These are phyloP conservation scores for Rhizopus delemar DNA, from an alignment of 371 early-diverging fungal species.

Conservation along the genomic window DNA sequence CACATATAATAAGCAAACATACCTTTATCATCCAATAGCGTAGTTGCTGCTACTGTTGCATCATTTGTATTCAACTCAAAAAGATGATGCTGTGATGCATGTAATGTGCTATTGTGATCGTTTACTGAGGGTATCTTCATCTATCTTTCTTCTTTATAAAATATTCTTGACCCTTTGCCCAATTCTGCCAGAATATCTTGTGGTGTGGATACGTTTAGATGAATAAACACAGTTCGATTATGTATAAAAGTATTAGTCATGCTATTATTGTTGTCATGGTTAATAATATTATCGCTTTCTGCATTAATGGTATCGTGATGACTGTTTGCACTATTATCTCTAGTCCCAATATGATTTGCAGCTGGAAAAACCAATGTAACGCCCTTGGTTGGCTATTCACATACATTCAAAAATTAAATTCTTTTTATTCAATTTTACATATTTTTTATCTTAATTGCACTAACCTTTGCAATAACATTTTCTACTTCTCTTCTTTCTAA, in stretches of 20 bases:
- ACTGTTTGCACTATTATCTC: constrained; percentile 11
- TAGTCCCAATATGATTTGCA: constrained; percentile 25
- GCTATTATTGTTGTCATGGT: constrained; percentile 23
- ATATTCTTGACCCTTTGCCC: constrained; percentile 63
- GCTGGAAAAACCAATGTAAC: constrained; percentile 39
- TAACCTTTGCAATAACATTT: constrained; percentile 53
- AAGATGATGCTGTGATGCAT: constrained; percentile 7
- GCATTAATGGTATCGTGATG: neutral
- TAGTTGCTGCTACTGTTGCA: neutral
- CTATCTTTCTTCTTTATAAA: constrained; percentile 72
- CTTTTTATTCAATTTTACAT: neutral
- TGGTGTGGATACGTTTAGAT: constrained; percentile 50
- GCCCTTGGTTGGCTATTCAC: constrained; percentile 41
- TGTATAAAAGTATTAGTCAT: constrained; percentile 18
- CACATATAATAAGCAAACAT: neutral
- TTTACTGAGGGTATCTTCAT: constrained; percentile 68
- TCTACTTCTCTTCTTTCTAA: constrained; percentile 50
- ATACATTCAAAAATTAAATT: neutral
- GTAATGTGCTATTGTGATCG: constrained; percentile 19
- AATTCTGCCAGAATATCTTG: constrained; percentile 76
- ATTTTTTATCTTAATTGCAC: constrained; percentile 1
- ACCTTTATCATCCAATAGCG: neutral
- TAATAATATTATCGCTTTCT: neutral
- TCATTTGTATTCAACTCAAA: constrained; percentile 21
- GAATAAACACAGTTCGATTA: constrained; percentile 35